Evolutionary conservation across 2,329 filamentous ascomycete genomes (phyloP), one percentile per base, ranked within the genome.

Genomic region (Colletotrichum acutatum): DNA sequence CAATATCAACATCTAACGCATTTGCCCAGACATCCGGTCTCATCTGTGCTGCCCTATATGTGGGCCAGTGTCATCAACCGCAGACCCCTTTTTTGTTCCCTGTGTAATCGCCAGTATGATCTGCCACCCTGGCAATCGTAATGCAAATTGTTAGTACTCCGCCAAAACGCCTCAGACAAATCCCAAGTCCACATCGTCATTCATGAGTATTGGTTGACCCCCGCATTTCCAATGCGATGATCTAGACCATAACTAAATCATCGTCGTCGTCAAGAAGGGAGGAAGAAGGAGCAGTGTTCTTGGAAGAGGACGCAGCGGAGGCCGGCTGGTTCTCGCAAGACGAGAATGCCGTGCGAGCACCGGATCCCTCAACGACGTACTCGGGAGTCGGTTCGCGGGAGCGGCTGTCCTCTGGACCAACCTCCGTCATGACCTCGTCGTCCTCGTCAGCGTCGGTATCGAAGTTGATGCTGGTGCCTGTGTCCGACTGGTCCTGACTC

Each of bases 241-340:
- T 30, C 22, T 65, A 74, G n/a, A 73, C 24, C 24, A 74, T 66
- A 16, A 73, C 56, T 28, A 66, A 4, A 24, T 78, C 77, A 34
- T 74, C 73, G 32, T 72, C 75, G 53, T 76, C 73, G 14, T 68
- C 66, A 11, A 69, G 26, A 34, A 46, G 37, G 22, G 42, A 37
- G 22, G 42, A 37, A 54, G 26, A 26, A 14, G 42, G 64, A 5
- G 37, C 14, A 2, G 42, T 54, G 19, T 11, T 19, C 24, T 22
- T 26, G 9, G 12, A 22, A 26, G 57, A 53, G 5, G 30, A 24
- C 16, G 32, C 19, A 24, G 34, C 24, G 8, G 54, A 26, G 19
- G 60, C 8, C n/a, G 7, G 19, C 7, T 9, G 16, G n/a, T 30
- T 34, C 8, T 37, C 49, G 46, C 46, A 5, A n/a, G 24, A 24